Percentiles rank a stretch among this genome's conserved stretches.
Evolutionary conservation across 768 basidiomycete genomes (phyloP).

Genomic region (Phanerochaete carnosa): DNA sequence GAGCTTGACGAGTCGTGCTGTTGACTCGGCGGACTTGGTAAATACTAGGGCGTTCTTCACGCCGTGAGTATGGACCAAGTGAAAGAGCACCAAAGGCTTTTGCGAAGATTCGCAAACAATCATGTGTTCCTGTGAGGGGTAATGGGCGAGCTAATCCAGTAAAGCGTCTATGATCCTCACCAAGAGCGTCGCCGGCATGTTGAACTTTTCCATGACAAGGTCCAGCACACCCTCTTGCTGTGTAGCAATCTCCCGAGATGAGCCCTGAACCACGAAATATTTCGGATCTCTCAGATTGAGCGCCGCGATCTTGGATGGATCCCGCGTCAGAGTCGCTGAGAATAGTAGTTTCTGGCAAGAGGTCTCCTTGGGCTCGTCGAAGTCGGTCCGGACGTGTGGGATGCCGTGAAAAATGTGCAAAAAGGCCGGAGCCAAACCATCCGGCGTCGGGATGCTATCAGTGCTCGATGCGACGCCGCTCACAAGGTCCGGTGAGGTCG

Average conservation of each 20-base stretch:
- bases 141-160: background rate
- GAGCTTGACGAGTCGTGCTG: constrained; percentile 74
- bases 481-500: background rate
- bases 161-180: constrained; percentile 38
- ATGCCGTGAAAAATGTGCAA: constrained; percentile 37
- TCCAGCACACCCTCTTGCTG: constrained; percentile 41
- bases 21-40: constrained; percentile 95
- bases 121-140: constrained; percentile 76
- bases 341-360: constrained; percentile 95
- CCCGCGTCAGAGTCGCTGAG: constrained; percentile 91
- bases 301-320: constrained; percentile 89
- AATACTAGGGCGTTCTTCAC: constrained; percentile 82
- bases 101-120: constrained; percentile 70
- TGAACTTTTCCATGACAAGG: constrained; percentile 70
- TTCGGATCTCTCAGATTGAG: constrained; percentile 75
- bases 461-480: background rate
- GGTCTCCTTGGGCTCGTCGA: constrained; percentile 52
- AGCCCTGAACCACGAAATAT: constrained; percentile 81
- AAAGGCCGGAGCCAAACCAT: constrained; percentile 64
- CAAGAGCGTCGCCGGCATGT: constrained; percentile 74
- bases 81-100: constrained; percentile 88
- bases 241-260: constrained; percentile 27
- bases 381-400: constrained; percentile 42
- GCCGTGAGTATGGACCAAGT: constrained; percentile 65
- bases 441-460: constrained; percentile 25